Percentiles rank a stretch among this genome's conserved stretches.
These are phyloP conservation scores for Parsonsia alboflavescens DNA, from an alignment of 257 asterid species.

Conservation along the genomic window DNA sequence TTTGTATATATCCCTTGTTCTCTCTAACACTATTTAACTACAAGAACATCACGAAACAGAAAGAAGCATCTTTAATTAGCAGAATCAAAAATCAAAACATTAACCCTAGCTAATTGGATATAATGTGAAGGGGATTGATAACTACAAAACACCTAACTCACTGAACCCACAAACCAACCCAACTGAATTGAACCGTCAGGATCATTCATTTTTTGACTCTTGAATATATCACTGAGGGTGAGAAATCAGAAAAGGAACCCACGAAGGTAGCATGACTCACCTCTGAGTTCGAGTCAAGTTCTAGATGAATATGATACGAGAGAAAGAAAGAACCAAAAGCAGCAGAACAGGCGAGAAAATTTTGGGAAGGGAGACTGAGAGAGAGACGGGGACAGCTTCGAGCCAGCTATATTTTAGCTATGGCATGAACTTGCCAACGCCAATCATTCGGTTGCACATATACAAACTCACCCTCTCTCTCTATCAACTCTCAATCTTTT, in stretches of 20 bases:
- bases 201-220: not conserved
- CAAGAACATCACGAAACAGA: not conserved
- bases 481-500: no score
- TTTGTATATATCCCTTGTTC: not conserved
- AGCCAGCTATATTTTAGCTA: slow-evolving; percentile 11
- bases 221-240: not conserved
- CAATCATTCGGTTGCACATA: slow-evolving; percentile 28
- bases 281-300: slow-evolving; percentile 3
- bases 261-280: slow-evolving; percentile 6
- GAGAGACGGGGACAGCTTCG: not conserved
- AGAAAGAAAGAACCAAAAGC: not conserved
- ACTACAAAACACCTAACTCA: not conserved
- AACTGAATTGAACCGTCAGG: not conserved
- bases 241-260: not conserved
- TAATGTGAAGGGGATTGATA: not conserved
- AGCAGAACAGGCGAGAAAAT: not conserved
- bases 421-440: slow-evolving; percentile 19
- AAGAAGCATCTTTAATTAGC: not conserved
- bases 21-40: slow-evolving; percentile 4
- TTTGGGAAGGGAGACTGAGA: not conserved
- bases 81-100: not conserved
- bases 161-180: not conserved
- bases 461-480: not conserved
- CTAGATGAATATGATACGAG: not conserved
- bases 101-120: not conserved